These are phyloP conservation scores for Plasmodium berghei DNA, from an alignment of 169 alveolate genomes.

Conservation along the genomic window DNA sequence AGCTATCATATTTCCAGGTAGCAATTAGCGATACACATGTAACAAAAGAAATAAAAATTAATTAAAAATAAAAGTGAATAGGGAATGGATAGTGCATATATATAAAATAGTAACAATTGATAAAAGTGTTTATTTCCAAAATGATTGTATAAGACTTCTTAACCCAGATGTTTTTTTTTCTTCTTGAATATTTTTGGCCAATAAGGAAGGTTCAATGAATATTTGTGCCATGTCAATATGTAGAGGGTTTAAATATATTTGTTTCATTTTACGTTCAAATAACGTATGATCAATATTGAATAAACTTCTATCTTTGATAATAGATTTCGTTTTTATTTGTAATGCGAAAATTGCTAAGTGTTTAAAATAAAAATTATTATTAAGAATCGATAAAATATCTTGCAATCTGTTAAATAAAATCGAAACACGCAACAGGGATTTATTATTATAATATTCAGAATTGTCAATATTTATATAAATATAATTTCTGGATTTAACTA, in stretches of 20 bases:
- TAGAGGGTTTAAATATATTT: constrained; percentile 31
- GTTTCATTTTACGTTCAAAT: constrained; percentile 24
- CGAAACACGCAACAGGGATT: constrained; percentile 76
- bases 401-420: constrained; percentile 79
- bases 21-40: too few relatives aligned
- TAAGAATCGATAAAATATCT: constrained; percentile 29
- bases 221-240: constrained; percentile 42
- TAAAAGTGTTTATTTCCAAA: constrained; percentile 11
- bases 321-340: constrained; percentile 56
- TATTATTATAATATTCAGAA: constrained; percentile 33
- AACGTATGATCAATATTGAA: constrained; percentile 45
- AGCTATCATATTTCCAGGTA: too few relatives aligned
- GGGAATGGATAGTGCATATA: too few relatives aligned
- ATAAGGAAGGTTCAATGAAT: constrained; percentile 13
- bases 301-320: not conserved
- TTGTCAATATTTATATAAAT: constrained; percentile 43
- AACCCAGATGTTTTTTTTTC: constrained; percentile 31
- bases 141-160: constrained; percentile 33
- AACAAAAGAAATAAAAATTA: too few relatives aligned
- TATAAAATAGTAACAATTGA: too few relatives aligned
- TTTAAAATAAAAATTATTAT: constrained; percentile 42
- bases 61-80: too few relatives aligned
- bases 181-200: constrained; percentile 13
- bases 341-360: constrained; percentile 59
- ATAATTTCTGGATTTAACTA: constrained; percentile 80